Evolutionary conservation across 1,284 basidiomycete species (phyloP).

Genomic region (Uromyces viciae-fabae): DNA sequence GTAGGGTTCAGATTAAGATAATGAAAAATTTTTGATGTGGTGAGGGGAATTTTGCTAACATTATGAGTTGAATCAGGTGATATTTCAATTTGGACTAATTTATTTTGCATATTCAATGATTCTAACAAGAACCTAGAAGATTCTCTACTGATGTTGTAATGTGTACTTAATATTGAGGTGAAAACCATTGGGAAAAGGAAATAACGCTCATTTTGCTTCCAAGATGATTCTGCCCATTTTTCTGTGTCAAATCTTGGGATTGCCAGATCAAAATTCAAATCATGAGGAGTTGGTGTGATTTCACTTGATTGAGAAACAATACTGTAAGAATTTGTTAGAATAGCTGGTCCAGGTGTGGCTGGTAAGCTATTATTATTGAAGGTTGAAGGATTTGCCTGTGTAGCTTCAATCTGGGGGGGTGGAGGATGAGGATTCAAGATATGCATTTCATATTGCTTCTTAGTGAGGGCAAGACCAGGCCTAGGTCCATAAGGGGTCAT

Average conservation of each 20-base stretch:
- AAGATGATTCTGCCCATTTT: not conserved
- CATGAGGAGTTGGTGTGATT: not conserved
- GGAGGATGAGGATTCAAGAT: not conserved
- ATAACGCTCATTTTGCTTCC: constrained; percentile 16
- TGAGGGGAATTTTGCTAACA: not conserved
- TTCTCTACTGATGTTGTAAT: constrained; percentile 1
- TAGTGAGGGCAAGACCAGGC: not conserved
- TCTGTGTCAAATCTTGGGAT: not conserved
- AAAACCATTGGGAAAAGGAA: constrained; percentile 10
- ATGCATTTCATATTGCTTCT: not conserved
- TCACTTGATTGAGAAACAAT: not conserved
- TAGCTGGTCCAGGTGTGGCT: no score
- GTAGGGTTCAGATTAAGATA: not conserved
- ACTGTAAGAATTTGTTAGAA: not conserved
- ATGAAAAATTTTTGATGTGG: not conserved
- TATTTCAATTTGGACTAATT: not conserved
- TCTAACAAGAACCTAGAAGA: constrained; percentile 3
- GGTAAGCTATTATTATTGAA: no score
- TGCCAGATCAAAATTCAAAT: not conserved
- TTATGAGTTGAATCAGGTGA: not conserved
- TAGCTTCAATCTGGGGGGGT: not conserved
- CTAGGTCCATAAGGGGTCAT: not conserved
- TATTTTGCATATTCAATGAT: constrained; percentile 11
- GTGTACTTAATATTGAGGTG: not conserved
- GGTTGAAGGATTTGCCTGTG: not conserved